A percentile compares a stretch with the other conserved stretches of the same genome.
phyloP scores from a whole-genome alignment of 2,329 filamentous ascomycete genomes.

The Elsinoe ampelina region DNA sequence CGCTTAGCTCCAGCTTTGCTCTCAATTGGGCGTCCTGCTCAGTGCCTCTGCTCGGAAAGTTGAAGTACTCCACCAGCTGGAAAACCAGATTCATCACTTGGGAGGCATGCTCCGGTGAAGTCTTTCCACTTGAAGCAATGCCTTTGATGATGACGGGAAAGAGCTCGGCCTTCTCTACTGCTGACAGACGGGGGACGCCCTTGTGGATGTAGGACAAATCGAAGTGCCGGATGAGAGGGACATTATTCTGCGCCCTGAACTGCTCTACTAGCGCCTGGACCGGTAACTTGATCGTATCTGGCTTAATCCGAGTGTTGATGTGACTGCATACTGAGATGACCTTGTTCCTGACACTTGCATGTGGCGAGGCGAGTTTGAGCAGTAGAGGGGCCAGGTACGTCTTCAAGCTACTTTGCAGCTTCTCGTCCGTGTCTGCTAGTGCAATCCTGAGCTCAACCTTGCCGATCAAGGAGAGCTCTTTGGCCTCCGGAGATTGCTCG shows the following conservation, averaged over 20 bases:
- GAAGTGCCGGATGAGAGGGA: slow-evolving; percentile 71
- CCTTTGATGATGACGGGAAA: slow-evolving; percentile 62
- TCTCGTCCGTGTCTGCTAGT: slow-evolving; percentile 72
- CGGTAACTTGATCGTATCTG: slow-evolving; percentile 62
- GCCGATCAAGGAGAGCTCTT: slow-evolving; percentile 72
- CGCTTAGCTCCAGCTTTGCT: slow-evolving; percentile 54
- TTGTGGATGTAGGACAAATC: slow-evolving; percentile 86
- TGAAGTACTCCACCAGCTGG: slow-evolving; percentile 60
- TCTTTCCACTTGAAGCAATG: slow-evolving; percentile 46
- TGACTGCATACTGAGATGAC: slow-evolving; percentile 64
- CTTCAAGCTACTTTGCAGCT: slow-evolving; percentile 67
- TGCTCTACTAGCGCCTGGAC: slow-evolving; percentile 78
- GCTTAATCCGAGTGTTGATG: slow-evolving; percentile 55
- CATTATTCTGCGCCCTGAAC: slow-evolving; percentile 65
- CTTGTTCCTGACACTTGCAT: slow-evolving; percentile 71
- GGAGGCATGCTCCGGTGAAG: slow-evolving; percentile 35
- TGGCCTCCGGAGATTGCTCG: slow-evolving; percentile 43
- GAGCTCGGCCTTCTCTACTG: slow-evolving; percentile 58
- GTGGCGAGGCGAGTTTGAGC: slow-evolving; percentile 75
- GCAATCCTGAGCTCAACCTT: slow-evolving; percentile 80
- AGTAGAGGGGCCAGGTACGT: slow-evolving; percentile 73
- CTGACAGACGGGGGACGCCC: slow-evolving; percentile 55
- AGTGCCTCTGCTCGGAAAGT: slow-evolving; percentile 65
- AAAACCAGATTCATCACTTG: slow-evolving; percentile 76
- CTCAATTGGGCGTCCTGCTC: slow-evolving; percentile 66